Evolutionary conservation across 2,329 filamentous ascomycete genomes (phyloP).

Genomic region (Cercospora janseana): DNA sequence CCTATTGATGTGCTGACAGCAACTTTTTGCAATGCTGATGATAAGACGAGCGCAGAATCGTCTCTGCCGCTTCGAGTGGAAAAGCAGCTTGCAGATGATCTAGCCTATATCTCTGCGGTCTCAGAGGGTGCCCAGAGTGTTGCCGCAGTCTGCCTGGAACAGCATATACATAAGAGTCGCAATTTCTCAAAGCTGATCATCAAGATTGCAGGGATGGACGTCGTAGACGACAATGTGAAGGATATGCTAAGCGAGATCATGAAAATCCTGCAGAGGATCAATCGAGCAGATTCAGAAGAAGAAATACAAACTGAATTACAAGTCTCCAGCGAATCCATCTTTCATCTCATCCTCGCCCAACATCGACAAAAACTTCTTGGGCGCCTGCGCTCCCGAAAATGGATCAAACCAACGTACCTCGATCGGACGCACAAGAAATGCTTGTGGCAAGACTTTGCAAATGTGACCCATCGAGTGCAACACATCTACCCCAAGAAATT

Average conservation of each 20-base stretch:
- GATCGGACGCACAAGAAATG: conserved; percentile 19
- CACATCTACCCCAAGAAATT: conserved; percentile 14
- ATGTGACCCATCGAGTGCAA: conserved; percentile 16
- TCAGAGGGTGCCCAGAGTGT: conserved; percentile 20
- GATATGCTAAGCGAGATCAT: conserved; percentile 12
- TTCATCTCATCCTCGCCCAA: conserved; percentile 12
- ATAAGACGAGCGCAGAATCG: neutral
- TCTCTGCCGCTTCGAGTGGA: conserved; percentile 11
- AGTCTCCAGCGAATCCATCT: neutral
- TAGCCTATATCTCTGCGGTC: conserved; percentile 20
- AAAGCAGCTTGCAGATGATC: conserved; percentile 18
- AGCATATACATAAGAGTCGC: conserved; percentile 3
- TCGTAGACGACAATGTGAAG: conserved; percentile 15
- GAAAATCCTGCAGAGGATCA: conserved; percentile 4
- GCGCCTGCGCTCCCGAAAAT: conserved; percentile 16
- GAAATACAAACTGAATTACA: neutral
- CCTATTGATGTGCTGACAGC: conserved; percentile 16
- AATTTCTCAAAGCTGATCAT: neutral
- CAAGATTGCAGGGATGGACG: conserved; percentile 19
- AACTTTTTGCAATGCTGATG: neutral
- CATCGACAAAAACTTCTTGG: conserved; percentile 20
- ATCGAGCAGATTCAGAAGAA: neutral
- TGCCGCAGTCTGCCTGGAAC: conserved; percentile 20
- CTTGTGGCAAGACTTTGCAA: conserved; percentile 16
- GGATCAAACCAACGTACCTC: conserved; percentile 18